Conservation (phyloP, 345 rosid species). For the Aquilaria sinensis region DNA sequence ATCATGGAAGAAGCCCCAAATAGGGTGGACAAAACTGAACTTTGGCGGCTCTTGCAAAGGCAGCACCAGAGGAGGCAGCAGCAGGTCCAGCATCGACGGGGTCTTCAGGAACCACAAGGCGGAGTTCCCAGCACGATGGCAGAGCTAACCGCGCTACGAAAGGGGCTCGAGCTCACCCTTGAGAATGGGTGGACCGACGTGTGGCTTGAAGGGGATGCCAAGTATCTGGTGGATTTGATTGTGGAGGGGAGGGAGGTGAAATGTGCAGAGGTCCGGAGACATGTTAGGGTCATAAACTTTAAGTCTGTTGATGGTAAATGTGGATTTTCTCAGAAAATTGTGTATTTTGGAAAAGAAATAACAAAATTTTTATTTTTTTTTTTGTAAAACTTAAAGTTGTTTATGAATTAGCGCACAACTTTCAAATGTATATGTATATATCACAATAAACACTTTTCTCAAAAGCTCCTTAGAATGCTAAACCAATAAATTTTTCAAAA, state of each 20-base stretch:
- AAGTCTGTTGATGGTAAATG: constrained; percentile 27
- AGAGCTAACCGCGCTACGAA: constrained; percentile 54
- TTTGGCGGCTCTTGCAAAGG: constrained; percentile 63
- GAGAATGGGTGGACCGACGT: constrained; percentile 66
- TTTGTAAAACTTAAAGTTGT: too few relatives aligned
- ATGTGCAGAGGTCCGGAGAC: constrained; percentile 37
- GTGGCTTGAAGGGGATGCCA: constrained; percentile 87
- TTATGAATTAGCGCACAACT: too few relatives aligned
- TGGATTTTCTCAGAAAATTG: too few relatives aligned
- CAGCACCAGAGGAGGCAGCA: too few relatives aligned
- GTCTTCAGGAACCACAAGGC: constrained; percentile 70
- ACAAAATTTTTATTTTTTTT: too few relatives aligned
- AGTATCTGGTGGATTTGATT: constrained; percentile 53
- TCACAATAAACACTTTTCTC: too few relatives aligned
- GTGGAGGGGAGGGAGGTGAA: constrained; percentile 38
- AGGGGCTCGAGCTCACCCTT: constrained; percentile 65
- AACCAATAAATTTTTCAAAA: too few relatives aligned
- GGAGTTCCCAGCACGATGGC: constrained; percentile 67
- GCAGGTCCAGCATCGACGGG: constrained; percentile 71
- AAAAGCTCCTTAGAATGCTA: too few relatives aligned
- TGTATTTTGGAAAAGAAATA: too few relatives aligned
- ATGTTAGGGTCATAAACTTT: constrained; percentile 36
- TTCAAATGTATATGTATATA: too few relatives aligned
- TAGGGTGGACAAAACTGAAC: constrained; percentile 81
- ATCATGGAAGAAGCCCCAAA: constrained; percentile 61